Evolutionary conservation across 1,284 basidiomycete species (phyloP).

Genomic region (Sporisorium iseilematis-ciliati): DNA sequence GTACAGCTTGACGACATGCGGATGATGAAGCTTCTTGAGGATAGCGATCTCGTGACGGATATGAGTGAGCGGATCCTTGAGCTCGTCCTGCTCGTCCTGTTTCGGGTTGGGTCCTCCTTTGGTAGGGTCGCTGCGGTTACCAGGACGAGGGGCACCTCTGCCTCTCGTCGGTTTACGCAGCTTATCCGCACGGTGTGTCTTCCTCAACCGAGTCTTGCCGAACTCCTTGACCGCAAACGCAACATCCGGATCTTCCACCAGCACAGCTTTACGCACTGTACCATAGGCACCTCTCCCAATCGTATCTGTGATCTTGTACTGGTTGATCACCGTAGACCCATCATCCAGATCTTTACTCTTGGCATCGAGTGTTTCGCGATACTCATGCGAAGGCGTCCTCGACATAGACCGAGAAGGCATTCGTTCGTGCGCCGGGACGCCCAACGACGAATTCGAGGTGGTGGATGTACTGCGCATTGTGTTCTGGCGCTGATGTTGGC

Average conservation of each 20-base stretch:
- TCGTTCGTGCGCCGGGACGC: slow-evolving; percentile 27
- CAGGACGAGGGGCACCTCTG: not conserved
- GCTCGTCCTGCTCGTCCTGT: slow-evolving; percentile 18
- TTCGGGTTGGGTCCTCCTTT: not conserved
- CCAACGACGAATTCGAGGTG: slow-evolving; percentile 24
- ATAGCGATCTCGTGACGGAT: slow-evolving; percentile 67
- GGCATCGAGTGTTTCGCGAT: slow-evolving; percentile 66
- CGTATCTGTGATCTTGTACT: slow-evolving; percentile 63
- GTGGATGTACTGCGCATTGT: slow-evolving; percentile 19
- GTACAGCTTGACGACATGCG: slow-evolving; percentile 72
- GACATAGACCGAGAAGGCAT: slow-evolving; percentile 38
- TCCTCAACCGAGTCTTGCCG: slow-evolving; percentile 64
- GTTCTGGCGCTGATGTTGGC: not conserved
- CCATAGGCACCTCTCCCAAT: slow-evolving; percentile 67
- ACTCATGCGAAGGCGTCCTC: slow-evolving; percentile 40
- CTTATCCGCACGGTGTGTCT: slow-evolving; percentile 46
- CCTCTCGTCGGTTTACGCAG: slow-evolving; percentile 29
- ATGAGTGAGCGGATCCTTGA: slow-evolving; percentile 60
- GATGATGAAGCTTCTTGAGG: slow-evolving; percentile 69
- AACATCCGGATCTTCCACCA: slow-evolving; percentile 46
- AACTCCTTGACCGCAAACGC: slow-evolving; percentile 66
- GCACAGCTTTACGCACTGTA: slow-evolving; percentile 57
- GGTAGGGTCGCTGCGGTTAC: slow-evolving; percentile 20
- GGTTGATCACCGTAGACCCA: slow-evolving; percentile 66
- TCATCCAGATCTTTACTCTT: slow-evolving; percentile 60